phyloP scores from a whole-genome alignment of 768 basidiomycete species.

The Asterophora parasitica region DNA sequence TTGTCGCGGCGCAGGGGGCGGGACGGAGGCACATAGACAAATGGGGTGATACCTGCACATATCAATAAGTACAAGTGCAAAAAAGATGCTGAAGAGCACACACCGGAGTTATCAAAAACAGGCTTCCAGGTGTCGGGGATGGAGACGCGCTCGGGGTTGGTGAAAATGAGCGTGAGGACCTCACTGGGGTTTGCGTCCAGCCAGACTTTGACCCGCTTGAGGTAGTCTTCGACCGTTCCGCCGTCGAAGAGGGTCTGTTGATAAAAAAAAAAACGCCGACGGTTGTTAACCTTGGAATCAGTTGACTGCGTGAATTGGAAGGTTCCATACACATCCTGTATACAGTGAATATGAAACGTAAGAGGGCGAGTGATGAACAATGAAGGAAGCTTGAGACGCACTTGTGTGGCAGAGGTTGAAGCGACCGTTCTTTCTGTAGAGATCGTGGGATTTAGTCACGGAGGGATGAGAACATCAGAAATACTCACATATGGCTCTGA shows the following conservation, averaged over 20 bases:
- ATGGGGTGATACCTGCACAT: conserved; percentile 31
- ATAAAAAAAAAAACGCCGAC: too few relatives aligned
- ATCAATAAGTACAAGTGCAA: neutral
- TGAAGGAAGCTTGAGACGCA: conserved; percentile 16
- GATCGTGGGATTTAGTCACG: neutral
- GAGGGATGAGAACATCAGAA: neutral
- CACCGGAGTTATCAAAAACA: conserved; percentile 45
- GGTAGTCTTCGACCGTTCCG: conserved; percentile 44
- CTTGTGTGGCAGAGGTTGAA: conserved; percentile 69
- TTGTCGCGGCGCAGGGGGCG: conserved; percentile 36
- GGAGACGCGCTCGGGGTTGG: conserved; percentile 55
- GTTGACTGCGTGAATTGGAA: too few relatives aligned
- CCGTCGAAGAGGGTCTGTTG: conserved; percentile 46
- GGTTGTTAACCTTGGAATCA: too few relatives aligned
- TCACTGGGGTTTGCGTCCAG: conserved; percentile 60
- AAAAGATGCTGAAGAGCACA: conserved; percentile 7
- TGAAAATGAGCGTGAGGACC: conserved; percentile 60
- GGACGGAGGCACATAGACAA: conserved; percentile 50
- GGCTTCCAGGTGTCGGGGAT: conserved; percentile 47
- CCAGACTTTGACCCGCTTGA: conserved; percentile 49
- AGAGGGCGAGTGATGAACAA: too few relatives aligned
- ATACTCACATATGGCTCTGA: conserved; percentile 21
- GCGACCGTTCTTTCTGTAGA: conserved; percentile 25
- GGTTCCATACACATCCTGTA: conserved; percentile 30
- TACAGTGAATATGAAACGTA: too few relatives aligned